phyloP scores from a whole-genome alignment of 2,329 filamentous ascomycete species.

The Scleromitrula shiraiana region DNA sequence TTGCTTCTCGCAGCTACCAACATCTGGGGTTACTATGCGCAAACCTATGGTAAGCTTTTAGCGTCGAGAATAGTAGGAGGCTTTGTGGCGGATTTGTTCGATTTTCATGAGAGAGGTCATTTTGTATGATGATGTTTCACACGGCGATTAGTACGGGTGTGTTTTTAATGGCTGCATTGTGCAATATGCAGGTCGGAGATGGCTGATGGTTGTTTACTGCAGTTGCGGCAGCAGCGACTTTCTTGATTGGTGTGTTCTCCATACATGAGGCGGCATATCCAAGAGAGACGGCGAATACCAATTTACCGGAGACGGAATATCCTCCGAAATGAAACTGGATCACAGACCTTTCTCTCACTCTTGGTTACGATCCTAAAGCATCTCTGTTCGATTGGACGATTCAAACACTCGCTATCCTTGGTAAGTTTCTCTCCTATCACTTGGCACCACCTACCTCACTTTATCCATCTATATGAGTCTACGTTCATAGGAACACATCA shows the following conservation, averaged over 20 bases:
- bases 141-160: constrained; percentile 31
- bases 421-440: background rate
- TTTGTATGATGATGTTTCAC: constrained; percentile 35
- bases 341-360: constrained; percentile 2
- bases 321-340: constrained; percentile 7
- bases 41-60: constrained; percentile 23
- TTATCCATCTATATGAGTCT: too few relatives aligned
- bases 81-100: constrained; percentile 32
- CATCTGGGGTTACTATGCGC: constrained; percentile 30
- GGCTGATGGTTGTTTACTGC: constrained; percentile 24
- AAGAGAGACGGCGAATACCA: background rate
- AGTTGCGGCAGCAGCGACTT: constrained; percentile 21
- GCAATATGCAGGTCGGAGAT: constrained; percentile 26
- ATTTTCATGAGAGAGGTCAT: constrained; percentile 29
- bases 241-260: constrained; percentile 23
- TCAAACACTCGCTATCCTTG: constrained; percentile 7
- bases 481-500: constrained; percentile 15
- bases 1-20: constrained; percentile 30
- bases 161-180: constrained; percentile 29
- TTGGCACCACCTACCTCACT: background rate
- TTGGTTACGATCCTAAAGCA: constrained; percentile 9
- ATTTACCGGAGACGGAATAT: background rate
- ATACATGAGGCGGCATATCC: constrained; percentile 24
- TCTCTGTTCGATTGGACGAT: constrained; percentile 4
- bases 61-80: constrained; percentile 26